A percentile compares a stretch with the other conserved stretches of the same genome.
These are phyloP conservation scores for Brassica napus DNA, from an alignment of 345 rosid species.

Conservation along the genomic window DNA sequence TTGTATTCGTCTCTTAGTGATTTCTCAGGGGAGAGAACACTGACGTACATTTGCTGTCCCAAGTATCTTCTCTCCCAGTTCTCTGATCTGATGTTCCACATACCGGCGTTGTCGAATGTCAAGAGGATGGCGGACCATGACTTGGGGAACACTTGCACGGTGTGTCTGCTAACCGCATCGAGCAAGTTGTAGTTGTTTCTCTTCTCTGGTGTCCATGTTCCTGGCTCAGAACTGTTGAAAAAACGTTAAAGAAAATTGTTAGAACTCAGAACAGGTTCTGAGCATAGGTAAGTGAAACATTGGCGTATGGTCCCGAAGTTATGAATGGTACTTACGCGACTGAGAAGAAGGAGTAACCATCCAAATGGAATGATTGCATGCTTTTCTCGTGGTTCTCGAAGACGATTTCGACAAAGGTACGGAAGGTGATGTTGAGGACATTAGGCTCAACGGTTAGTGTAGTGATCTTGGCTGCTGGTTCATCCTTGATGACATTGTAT, in stretches of 20 bases:
- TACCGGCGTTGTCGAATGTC: conserved; percentile 90
- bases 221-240: conserved; percentile 61
- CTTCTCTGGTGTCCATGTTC: conserved; percentile 80
- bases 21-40: conserved; percentile 65
- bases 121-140: conserved; percentile 83
- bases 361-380: conserved; percentile 66
- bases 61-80: conserved; percentile 62
- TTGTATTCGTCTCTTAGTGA: conserved; percentile 88
- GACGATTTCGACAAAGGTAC: conserved; percentile 69
- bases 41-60: conserved; percentile 73
- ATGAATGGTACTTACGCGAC: conserved; percentile 55
- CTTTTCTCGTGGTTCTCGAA: conserved; percentile 74
- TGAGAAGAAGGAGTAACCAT: conserved; percentile 77
- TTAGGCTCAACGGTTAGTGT: conserved; percentile 44
- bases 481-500: conserved; percentile 51
- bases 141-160: conserved; percentile 79
- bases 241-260: background rate
- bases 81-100: conserved; percentile 93
- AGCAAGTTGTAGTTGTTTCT: conserved; percentile 74
- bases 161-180: conserved; percentile 85
- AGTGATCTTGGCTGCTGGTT: conserved; percentile 40
- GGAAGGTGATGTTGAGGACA: conserved; percentile 66
- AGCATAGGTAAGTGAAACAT: background rate
- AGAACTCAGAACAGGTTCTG: background rate
- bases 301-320: background rate